phyloP scores from a whole-genome alignment of 2,329 filamentous ascomycete species.

The Pseudodiploospora longispora region DNA sequence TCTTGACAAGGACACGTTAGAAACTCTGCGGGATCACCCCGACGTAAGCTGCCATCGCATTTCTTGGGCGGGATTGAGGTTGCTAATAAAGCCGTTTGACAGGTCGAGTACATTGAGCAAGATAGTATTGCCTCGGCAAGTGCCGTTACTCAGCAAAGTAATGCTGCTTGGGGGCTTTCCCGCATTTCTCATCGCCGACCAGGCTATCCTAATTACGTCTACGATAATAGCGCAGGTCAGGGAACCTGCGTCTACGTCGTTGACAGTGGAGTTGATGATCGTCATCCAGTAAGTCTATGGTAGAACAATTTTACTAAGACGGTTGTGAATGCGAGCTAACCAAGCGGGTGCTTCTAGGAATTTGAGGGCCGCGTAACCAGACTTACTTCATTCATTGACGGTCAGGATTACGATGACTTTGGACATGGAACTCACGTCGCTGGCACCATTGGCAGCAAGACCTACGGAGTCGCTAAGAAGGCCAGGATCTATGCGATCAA shows the following conservation, averaged over 20 bases:
- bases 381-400: slow-evolving; percentile 25
- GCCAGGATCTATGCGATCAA: slow-evolving; percentile 30
- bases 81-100: background rate
- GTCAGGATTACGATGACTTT: slow-evolving; percentile 19
- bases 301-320: background rate
- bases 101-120: slow-evolving; percentile 28
- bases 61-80: background rate
- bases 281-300: slow-evolving; percentile 24
- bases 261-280: slow-evolving; percentile 30
- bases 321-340: too few species aligned
- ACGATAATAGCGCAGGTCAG: slow-evolving; percentile 25
- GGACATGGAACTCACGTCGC: slow-evolving; percentile 24
- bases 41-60: slow-evolving; percentile 8
- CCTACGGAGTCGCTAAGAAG: slow-evolving; percentile 33
- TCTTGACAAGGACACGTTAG: slow-evolving; percentile 10
- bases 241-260: slow-evolving; percentile 34
- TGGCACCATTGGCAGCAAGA: slow-evolving; percentile 23
- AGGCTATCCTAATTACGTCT: slow-evolving; percentile 20
- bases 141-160: slow-evolving; percentile 19
- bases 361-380: slow-evolving; percentile 33
- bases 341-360: slow-evolving; percentile 13
- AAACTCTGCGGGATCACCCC: slow-evolving; percentile 12
- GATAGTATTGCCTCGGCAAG: slow-evolving; percentile 17
- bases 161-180: slow-evolving; percentile 29
- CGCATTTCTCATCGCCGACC: slow-evolving; percentile 24